phyloP scores from a whole-genome alignment of 2,329 filamentous ascomycete genomes.

The Cladosporium oxysporum region DNA sequence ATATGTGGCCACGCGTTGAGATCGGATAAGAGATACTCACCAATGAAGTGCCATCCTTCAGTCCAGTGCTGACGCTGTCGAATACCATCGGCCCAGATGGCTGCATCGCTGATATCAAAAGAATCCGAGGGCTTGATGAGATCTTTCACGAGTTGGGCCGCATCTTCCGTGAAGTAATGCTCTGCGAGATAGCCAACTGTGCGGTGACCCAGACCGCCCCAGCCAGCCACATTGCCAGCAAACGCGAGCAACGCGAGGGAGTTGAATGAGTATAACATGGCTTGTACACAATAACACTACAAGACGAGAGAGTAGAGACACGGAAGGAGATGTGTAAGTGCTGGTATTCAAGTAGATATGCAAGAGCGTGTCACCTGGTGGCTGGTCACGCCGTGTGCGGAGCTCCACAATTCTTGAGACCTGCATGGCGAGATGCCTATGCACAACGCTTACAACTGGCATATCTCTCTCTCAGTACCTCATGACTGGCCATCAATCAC shows the following conservation, averaged over 20 bases:
- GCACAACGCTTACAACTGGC: neutral
- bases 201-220: slow-evolving; percentile 18
- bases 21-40: neutral
- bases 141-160: neutral
- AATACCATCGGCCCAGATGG: slow-evolving; percentile 10
- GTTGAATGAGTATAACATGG: neutral
- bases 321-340: neutral
- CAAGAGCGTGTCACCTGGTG: neutral
- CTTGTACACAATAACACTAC: neutral
- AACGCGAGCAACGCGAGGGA: slow-evolving; percentile 1
- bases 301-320: neutral
- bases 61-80: neutral
- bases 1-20: neutral
- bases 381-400: neutral
- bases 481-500: neutral
- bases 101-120: slow-evolving; percentile 17
- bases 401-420: slow-evolving; percentile 7
- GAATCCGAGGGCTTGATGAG: slow-evolving; percentile 2
- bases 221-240: slow-evolving; percentile 1
- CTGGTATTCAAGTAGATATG: neutral
- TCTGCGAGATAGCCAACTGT: slow-evolving; percentile 16
- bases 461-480: neutral
- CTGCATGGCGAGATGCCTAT: slow-evolving; percentile 6
- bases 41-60: slow-evolving; percentile 18
- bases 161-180: slow-evolving; percentile 11